Evolutionary conservation across 768 basidiomycete species (phyloP).

Genomic region (Tephrocybe sp.): DNA sequence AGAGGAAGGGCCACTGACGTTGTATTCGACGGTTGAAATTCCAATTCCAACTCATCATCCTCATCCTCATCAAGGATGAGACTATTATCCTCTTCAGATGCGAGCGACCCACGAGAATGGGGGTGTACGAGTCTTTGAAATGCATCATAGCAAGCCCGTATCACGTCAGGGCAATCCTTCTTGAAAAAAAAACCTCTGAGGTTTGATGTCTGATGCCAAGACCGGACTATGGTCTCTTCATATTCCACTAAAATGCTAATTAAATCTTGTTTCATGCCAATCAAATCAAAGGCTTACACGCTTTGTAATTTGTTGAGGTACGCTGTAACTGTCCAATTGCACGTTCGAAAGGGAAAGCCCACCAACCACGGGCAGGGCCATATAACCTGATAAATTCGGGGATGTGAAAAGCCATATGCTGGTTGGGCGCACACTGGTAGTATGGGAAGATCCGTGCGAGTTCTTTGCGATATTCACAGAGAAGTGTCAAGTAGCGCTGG

Average conservation of each 20-base stretch:
- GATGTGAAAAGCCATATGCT: slow-evolving; percentile 40
- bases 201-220: slow-evolving; percentile 15
- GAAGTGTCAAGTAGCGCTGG: background rate
- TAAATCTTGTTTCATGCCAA: background rate
- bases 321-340: slow-evolving; percentile 12
- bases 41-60: too few relatives aligned
- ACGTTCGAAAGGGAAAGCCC: slow-evolving; percentile 16
- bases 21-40: too few relatives aligned
- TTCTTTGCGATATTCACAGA: background rate
- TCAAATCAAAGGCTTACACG: slow-evolving; percentile 1
- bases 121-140: background rate
- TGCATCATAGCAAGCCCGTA: background rate
- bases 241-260: slow-evolving; percentile 8
- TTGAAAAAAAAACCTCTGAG: slow-evolving; percentile 12
- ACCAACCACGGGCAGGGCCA: slow-evolving; percentile 22
- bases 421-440: slow-evolving; percentile 27
- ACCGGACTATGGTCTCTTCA: slow-evolving; percentile 12
- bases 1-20: too few relatives aligned
- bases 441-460: slow-evolving; percentile 20
- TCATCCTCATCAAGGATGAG: too few relatives aligned
- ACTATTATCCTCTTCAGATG: too few relatives aligned
- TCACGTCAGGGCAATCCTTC: background rate
- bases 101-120: too few relatives aligned
- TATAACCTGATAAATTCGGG: slow-evolving; percentile 25
- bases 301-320: background rate